Evolutionary conservation across 768 basidiomycete genomes (phyloP).

Genomic region (Clitopilus hobsonii): DNA sequence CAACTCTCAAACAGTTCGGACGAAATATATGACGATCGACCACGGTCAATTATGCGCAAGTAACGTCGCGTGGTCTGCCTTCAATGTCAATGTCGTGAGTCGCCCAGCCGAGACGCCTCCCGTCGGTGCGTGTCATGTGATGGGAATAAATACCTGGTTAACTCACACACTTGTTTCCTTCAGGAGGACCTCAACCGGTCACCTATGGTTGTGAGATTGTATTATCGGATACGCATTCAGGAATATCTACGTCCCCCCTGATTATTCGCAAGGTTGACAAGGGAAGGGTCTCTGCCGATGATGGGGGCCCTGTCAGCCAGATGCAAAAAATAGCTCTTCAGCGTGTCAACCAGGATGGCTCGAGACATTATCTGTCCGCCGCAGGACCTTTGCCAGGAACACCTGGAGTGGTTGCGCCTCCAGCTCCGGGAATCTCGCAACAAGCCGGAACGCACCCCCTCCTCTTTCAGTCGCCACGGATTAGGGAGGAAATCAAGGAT

Average conservation of each 20-base stretch:
- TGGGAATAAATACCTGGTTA: conserved; percentile 27
- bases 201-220: conserved; percentile 90
- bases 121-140: conserved; percentile 65
- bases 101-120: conserved; percentile 61
- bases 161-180: conserved; percentile 33
- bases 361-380: conserved; percentile 84
- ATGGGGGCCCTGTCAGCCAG: conserved; percentile 90
- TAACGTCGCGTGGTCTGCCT: conserved; percentile 90
- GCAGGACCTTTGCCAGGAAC: conserved; percentile 80
- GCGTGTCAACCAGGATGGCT: conserved; percentile 75
- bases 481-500: conserved; percentile 80
- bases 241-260: conserved; percentile 80
- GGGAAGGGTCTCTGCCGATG: conserved; percentile 78
- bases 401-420: conserved; percentile 60
- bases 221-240: conserved; percentile 79
- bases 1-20: conserved; percentile 94
- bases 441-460: conserved; percentile 80
- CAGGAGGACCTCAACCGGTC: conserved; percentile 75
- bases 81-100: conserved; percentile 86
- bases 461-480: conserved; percentile 72
- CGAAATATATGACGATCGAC: conserved; percentile 96
- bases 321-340: conserved; percentile 96
- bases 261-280: conserved; percentile 93
- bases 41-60: conserved; percentile 81
- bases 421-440: conserved; percentile 70